Evolutionary conservation across 495 filamentous ascomycete species (phyloP).

Genomic region (Daldinia vernicosa): DNA sequence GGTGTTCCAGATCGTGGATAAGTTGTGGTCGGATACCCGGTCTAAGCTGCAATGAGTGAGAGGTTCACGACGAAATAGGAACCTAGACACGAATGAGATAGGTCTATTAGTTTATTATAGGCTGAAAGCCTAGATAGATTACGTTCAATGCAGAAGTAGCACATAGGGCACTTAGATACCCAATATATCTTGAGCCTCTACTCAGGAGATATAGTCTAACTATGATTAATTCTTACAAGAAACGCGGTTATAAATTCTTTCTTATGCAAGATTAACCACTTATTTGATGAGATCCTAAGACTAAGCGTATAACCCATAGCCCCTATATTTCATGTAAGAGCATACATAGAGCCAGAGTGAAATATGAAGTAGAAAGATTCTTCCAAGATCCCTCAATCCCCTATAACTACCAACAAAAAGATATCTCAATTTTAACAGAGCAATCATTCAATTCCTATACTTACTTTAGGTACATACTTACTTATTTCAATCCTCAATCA

Average conservation of each 20-base stretch:
- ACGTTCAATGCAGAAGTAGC: neutral
- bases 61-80: neutral
- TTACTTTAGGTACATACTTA: too few species aligned
- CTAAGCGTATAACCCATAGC: neutral
- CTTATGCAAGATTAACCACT: too few species aligned
- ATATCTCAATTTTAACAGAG: neutral
- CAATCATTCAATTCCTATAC: neutral
- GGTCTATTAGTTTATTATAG: neutral
- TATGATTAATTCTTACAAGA: neutral
- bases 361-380: neutral
- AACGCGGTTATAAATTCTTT: neutral
- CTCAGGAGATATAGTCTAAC: neutral
- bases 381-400: neutral
- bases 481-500: too few species aligned
- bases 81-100: neutral
- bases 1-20: constrained; percentile 91
- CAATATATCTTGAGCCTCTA: neutral
- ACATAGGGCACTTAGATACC: neutral
- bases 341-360: neutral
- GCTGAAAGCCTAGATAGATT: neutral
- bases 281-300: neutral
- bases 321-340: neutral
- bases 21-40: constrained; percentile 73
- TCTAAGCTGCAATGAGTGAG: constrained; percentile 38
- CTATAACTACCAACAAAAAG: neutral